Percentiles rank a stretch among this genome's conserved stretches.
Conservation (phyloP, 345 rosid species). For the Stellera chamaejasme region DNA sequence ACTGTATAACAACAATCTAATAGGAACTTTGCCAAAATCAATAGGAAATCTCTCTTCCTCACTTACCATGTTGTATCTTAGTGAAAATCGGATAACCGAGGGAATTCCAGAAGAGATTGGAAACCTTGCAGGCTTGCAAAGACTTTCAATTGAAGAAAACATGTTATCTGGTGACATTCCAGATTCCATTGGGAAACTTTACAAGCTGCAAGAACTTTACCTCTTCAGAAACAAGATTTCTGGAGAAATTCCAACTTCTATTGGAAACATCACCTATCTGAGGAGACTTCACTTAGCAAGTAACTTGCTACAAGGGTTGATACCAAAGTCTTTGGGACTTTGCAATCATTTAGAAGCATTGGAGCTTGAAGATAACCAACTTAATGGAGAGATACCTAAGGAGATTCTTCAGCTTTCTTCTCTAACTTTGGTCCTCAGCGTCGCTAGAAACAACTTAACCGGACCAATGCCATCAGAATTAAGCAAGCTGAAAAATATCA, state of each 20-base stretch:
- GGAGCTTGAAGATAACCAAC: conserved; percentile 5
- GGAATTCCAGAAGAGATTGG: conserved; percentile 12
- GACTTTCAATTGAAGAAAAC: not conserved
- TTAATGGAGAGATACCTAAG: conserved; percentile 10
- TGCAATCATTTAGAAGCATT: not conserved
- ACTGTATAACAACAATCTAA: not conserved
- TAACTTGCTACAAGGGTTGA: conserved; percentile 18
- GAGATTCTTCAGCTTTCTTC: conserved; percentile 6
- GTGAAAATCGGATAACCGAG: conserved; percentile 1
- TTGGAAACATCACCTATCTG: conserved; percentile 10
- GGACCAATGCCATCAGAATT: conserved; percentile 1
- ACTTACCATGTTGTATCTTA: not conserved
- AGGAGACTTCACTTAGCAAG: not conserved
- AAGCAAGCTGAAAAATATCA: conserved; percentile 7
- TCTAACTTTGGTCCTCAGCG: not conserved
- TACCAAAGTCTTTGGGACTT: conserved; percentile 14
- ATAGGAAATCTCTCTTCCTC: conserved; percentile 16
- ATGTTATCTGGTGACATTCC: conserved; percentile 13
- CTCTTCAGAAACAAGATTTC: conserved; percentile 9
- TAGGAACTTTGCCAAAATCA: conserved; percentile 11
- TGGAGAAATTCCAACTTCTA: conserved; percentile 3
- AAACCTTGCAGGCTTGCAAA: conserved; percentile 8
- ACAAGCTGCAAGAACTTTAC: not conserved
- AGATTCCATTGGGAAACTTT: conserved; percentile 10
- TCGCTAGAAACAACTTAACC: conserved; percentile 3